Evolutionary conservation across 805 yeast species (phyloP).

Genomic region (Candida broadrunensis): DNA sequence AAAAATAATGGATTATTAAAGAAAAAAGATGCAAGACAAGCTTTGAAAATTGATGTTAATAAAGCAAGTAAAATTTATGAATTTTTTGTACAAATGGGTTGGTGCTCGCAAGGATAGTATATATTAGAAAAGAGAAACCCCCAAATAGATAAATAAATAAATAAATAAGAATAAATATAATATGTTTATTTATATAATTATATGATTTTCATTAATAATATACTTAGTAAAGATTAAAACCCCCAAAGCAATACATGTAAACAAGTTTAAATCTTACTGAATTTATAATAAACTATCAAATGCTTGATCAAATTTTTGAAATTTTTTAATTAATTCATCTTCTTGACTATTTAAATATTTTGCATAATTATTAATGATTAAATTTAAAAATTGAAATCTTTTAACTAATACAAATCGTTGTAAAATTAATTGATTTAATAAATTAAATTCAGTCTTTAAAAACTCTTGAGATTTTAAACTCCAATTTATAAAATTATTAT

Average conservation of each 20-base stretch:
- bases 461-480: constrained; percentile 1
- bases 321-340: background rate
- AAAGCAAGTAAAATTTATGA: constrained; percentile 89
- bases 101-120: constrained; percentile 55
- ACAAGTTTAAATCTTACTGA: too few relatives aligned
- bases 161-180: too few relatives aligned
- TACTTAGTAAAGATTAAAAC: too few relatives aligned
- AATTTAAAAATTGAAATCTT: background rate
- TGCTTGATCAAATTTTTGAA: background rate
- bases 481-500: constrained; percentile 3
- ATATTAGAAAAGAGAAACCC: background rate
- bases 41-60: constrained; percentile 78
- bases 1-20: constrained; percentile 81
- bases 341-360: background rate
- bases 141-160: too few relatives aligned
- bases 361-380: background rate
- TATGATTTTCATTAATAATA: too few relatives aligned
- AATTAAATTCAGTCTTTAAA: background rate
- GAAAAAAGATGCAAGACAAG: constrained; percentile 80
- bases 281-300: background rate
- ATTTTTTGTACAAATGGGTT: constrained; percentile 87
- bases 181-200: too few relatives aligned
- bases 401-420: constrained; percentile 2
- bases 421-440: background rate
- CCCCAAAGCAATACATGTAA: too few relatives aligned